These are phyloP conservation scores for Lachancea thermotolerans DNA, from an alignment of 805 yeast genomes.

Conservation along the genomic window DNA sequence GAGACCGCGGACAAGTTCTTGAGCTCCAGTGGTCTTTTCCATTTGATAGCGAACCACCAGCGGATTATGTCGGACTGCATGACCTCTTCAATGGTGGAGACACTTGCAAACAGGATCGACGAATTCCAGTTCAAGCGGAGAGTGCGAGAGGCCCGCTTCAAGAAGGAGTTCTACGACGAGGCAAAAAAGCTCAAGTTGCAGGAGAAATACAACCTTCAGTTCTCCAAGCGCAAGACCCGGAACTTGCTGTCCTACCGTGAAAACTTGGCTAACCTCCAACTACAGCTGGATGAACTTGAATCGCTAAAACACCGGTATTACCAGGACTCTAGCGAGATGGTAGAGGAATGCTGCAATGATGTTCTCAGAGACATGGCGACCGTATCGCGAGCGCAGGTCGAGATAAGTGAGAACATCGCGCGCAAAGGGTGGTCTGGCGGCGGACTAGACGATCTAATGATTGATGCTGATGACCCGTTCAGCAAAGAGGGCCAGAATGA, in stretches of 20 bases:
- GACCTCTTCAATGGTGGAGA: constrained; percentile 47
- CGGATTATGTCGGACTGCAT: constrained; percentile 58
- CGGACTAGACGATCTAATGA: constrained; percentile 65
- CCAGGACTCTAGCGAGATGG: constrained; percentile 52
- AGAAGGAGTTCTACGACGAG: constrained; percentile 44
- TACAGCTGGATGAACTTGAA: constrained; percentile 75
- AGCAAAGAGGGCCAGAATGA: constrained; percentile 5
- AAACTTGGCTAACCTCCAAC: constrained; percentile 59
- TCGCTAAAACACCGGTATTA: constrained; percentile 68
- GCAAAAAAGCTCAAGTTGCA: constrained; percentile 47
- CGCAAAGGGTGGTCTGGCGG: constrained; percentile 84
- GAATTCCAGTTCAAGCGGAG: constrained; percentile 39
- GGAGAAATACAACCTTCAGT: constrained; percentile 53
- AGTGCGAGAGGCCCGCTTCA: constrained; percentile 47
- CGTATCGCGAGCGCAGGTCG: constrained; percentile 71
- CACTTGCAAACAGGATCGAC: constrained; percentile 40
- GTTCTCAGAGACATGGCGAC: constrained; percentile 53
- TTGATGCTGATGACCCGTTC: constrained; percentile 59
- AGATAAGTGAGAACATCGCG: constrained; percentile 73
- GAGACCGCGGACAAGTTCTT: constrained; percentile 54
- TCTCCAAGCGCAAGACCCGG: constrained; percentile 54
- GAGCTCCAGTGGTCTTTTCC: constrained; percentile 72
- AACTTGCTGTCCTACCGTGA: constrained; percentile 62
- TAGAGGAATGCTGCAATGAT: constrained; percentile 53
- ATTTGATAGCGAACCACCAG: constrained; percentile 69